These are phyloP conservation scores for Endoconidiophora polonica DNA, from an alignment of 2,329 filamentous ascomycete species.

Conservation along the genomic window DNA sequence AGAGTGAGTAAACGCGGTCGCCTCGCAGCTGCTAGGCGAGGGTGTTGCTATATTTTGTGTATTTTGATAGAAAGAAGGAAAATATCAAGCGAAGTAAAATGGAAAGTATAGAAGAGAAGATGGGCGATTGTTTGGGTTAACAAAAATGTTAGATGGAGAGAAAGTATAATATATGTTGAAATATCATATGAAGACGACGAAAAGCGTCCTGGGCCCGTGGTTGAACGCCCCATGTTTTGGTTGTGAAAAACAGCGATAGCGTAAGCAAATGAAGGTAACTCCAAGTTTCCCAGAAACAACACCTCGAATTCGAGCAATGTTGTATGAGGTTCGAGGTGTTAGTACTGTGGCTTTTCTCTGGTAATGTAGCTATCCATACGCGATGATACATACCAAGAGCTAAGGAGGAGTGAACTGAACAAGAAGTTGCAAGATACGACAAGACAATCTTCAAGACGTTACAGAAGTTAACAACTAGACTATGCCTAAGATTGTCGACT, in stretches of 20 bases:
- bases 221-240: conserved; percentile 71
- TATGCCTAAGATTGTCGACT: too few species aligned
- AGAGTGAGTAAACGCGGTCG: too few species aligned
- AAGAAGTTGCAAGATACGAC: neutral
- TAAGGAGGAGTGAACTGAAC: conserved; percentile 11
- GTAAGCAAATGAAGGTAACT: conserved; percentile 44
- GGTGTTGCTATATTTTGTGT: neutral
- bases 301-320: conserved; percentile 44
- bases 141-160: conserved; percentile 20
- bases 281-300: conserved; percentile 32
- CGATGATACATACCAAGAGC: conserved; percentile 12
- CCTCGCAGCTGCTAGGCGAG: neutral
- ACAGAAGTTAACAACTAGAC: too few species aligned
- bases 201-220: conserved; percentile 52
- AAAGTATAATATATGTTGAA: conserved; percentile 11
- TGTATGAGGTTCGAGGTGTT: conserved; percentile 38
- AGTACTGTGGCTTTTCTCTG: conserved; percentile 13
- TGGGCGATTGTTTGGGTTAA: conserved; percentile 13
- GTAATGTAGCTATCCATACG: conserved; percentile 13
- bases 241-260: conserved; percentile 73
- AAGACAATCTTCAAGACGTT: too few species aligned
- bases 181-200: conserved; percentile 28
- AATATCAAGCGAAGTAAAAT: conserved; percentile 11
- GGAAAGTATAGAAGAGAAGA: conserved; percentile 15
- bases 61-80: neutral